Evolutionary conservation across 441 rosid genomes (phyloP).

Genomic region (Flueggea neowawraea): DNA sequence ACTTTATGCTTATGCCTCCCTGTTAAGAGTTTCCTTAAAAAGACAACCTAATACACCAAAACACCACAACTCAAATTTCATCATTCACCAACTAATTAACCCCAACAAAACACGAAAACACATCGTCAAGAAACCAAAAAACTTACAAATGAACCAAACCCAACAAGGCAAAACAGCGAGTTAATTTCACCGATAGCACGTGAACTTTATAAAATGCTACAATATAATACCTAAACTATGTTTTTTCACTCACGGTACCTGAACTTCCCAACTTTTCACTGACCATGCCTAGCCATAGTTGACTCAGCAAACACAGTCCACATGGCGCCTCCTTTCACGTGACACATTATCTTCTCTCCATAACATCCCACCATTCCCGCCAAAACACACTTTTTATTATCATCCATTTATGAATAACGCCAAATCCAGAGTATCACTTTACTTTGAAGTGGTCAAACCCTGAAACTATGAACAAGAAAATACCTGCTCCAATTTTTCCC

Average conservation of each 20-base stretch:
- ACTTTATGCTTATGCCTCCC: slow-evolving; percentile 1
- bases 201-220: no score
- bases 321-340: no score
- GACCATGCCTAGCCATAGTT: no score
- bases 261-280: no score
- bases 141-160: slow-evolving; percentile 1
- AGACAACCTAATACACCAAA: neutral
- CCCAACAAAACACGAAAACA: neutral
- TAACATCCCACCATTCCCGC: no score
- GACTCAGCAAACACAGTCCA: no score
- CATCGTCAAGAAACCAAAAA: neutral
- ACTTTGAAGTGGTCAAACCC: neutral
- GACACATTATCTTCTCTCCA: no score
- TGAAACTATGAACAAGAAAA: slow-evolving; percentile 5
- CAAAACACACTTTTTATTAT: slow-evolving; percentile 16
- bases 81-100: slow-evolving; percentile 21
- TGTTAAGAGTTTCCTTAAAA: slow-evolving; percentile 8
- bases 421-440: no score
- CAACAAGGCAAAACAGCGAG: neutral
- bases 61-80: slow-evolving; percentile 23
- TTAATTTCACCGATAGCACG: no score
- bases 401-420: neutral
- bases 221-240: no score
- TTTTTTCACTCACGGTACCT: no score
- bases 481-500: slow-evolving; percentile 94